Base-by-base conservation (phyloP, 768 basidiomycete species). In the Hypholoma fasciculare region DNA sequence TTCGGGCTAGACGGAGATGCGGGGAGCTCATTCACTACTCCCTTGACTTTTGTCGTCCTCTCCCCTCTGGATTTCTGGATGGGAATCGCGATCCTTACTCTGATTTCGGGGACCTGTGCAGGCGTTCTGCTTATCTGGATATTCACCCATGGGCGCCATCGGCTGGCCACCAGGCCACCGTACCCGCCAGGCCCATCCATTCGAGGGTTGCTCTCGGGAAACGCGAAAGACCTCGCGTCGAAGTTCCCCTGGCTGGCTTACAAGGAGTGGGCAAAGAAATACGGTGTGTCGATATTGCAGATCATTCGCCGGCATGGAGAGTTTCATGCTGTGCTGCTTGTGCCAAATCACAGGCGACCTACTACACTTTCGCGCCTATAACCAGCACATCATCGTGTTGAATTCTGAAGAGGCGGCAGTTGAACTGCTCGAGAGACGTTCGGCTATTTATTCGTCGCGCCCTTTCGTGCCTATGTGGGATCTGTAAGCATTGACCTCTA, bases 391-490 rank as follows among this genome's bases (percentile, higher is more conserved):
- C 4, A 54, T 54, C 27, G 39, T 54, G 8, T 8, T 54, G 1
- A 54, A 54, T 43, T 26, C 52, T 8, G 17, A 43, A 4, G 26
- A 54, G 30, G 52, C 14, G 3, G 52, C 52, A 5, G 36, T 17
- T 11, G 52, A 54, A 17, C 52, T 54, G n/a, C 52, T 54, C 16
- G 42, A 54, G 7, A 30, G n/a, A 11, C 52, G 52, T 9, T 54
- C 40, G 4, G 9, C 23, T 19, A 43, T n/a, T 9, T 54, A 54
- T 36, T 54, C 52, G 7, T 16, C 16, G 26, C 40, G 52, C n/a
- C 52, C 52, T 39, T 44, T 17, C 43, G 27, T 46, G 23, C n/a
- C 27, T 2, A 34, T 46, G 52, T 12, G 16, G 7, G 42, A 54
- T n/a, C 26, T 54, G 52, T 54, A 3, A 16, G 52, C n/a, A 9